Base-by-base conservation (phyloP, 345 rosid species). In the Citrus hindsii region DNA sequence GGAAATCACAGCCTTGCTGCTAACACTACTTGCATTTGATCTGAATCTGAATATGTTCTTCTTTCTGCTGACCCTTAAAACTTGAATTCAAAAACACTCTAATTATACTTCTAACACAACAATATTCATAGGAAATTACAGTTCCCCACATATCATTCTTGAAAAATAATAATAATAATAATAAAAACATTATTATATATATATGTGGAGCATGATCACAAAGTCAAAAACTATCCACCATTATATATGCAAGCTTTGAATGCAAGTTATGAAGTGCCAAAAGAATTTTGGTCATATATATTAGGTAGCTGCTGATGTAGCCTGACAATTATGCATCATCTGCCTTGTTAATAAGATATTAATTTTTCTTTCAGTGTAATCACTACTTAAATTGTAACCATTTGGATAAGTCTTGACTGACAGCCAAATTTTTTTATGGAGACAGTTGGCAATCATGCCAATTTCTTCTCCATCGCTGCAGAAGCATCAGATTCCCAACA, bases 401-500 rank as follows among this genome's bases (percentile, higher is more conserved):
- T 53, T 18, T 18, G 7, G 7, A 18, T 53, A 18, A 10, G 51
- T 13, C 40, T 16, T 80, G 83, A 58, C 66, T 69, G 79, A 76
- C 79, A 71, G 77, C 70, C 69, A 67, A 40, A 33, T 40, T 46
- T 51, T 51, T 74, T 35, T 30, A 46, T 63, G 79, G 42, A 64
- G 46, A 62, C 73, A 80, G 76, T 80, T 71, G 76, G 76, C 83
- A 76, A 4, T 38, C 60, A 9, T 42, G 13, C 46, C 37, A 32
- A 46, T 69, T 0, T 38, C 14, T 69, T 30, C 27, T 56, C 28
- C 25, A 22, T 25, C 55, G 25, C 9, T 7, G 21, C 76, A 59
- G 58, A 6, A 19, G 46, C 69, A 66, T 33, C 69, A 33, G 69
- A 66, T 66, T 66, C 69, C 69, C 69, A 66, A 66, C 46, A 66